phyloP scores from a whole-genome alignment of 805 yeast species.

The Saccharomyces paradoxus region DNA sequence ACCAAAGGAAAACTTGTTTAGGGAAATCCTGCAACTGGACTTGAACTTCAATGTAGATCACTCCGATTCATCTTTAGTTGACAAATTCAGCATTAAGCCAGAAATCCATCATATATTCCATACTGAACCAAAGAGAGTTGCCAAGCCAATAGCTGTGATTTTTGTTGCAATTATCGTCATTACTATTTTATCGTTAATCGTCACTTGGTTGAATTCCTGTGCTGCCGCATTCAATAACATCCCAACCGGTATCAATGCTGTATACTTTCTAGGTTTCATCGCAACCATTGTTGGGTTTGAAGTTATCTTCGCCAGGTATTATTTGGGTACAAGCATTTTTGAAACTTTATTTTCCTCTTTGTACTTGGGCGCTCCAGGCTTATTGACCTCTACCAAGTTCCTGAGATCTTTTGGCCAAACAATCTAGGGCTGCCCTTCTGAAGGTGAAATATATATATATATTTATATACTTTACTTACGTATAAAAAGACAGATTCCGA shows the following conservation, averaged over 20 bases:
- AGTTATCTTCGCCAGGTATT: conserved; percentile 24
- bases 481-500: not conserved
- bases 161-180: conserved; percentile 41
- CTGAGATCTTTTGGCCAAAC: conserved; percentile 37
- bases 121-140: conserved; percentile 44
- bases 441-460: not conserved
- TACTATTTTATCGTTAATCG: conserved; percentile 37
- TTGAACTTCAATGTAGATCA: conserved; percentile 3
- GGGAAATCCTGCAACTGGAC: conserved; percentile 15
- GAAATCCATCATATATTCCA: conserved; percentile 61
- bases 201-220: conserved; percentile 34
- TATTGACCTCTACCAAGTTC: conserved; percentile 59
- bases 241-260: conserved; percentile 19
- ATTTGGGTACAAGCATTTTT: conserved; percentile 27
- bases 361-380: conserved; percentile 44
- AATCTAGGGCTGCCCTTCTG: not conserved
- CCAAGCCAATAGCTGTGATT: conserved; percentile 41
- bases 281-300: conserved; percentile 26
- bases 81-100: conserved; percentile 36
- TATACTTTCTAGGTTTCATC: conserved; percentile 20
- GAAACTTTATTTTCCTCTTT: conserved; percentile 21
- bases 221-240: conserved; percentile 22
- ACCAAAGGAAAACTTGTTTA: conserved; percentile 11
- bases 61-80: conserved; percentile 1
- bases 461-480: not conserved